These are phyloP conservation scores for Fusarium tjaetaba DNA, from an alignment of 2,329 filamentous ascomycete species.

Conservation along the genomic window DNA sequence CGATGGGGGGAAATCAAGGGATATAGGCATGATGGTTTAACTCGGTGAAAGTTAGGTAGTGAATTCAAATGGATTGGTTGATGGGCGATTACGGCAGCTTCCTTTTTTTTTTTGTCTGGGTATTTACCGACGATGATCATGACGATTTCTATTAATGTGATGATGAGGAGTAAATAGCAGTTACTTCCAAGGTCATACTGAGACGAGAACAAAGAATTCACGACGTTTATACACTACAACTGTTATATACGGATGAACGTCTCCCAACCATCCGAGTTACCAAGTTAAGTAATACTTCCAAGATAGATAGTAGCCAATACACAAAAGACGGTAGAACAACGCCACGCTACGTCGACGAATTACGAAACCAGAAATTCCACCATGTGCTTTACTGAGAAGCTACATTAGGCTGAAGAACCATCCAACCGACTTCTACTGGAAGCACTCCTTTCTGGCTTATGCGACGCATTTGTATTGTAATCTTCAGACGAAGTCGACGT, in stretches of 20 bases:
- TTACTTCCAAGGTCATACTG: background rate
- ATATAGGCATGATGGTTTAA: conserved; percentile 41
- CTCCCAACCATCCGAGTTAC: background rate
- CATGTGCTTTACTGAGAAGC: background rate
- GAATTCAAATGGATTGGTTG: conserved; percentile 39
- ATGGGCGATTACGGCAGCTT: conserved; percentile 9
- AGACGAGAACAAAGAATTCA: background rate
- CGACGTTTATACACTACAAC: conserved; percentile 26
- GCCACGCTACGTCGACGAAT: conserved; percentile 32
- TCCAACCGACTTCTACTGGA: background rate
- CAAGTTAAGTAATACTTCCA: background rate
- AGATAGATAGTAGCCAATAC: conserved; percentile 14
- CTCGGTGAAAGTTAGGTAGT: conserved; percentile 40
- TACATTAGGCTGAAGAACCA: background rate
- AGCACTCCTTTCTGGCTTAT: conserved; percentile 2
- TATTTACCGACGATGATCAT: background rate
- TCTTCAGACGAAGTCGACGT: conserved; percentile 25
- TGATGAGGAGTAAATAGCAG: background rate
- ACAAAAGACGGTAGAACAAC: conserved; percentile 26
- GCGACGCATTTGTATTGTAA: background rate
- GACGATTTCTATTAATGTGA: background rate
- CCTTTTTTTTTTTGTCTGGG: background rate
- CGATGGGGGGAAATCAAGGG: conserved; percentile 37
- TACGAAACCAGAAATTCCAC: conserved; percentile 18
- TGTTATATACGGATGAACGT: conserved; percentile 18